Evolutionary conservation across 208 protist genomes (phyloP).

Genomic region (Leishmania major): DNA sequence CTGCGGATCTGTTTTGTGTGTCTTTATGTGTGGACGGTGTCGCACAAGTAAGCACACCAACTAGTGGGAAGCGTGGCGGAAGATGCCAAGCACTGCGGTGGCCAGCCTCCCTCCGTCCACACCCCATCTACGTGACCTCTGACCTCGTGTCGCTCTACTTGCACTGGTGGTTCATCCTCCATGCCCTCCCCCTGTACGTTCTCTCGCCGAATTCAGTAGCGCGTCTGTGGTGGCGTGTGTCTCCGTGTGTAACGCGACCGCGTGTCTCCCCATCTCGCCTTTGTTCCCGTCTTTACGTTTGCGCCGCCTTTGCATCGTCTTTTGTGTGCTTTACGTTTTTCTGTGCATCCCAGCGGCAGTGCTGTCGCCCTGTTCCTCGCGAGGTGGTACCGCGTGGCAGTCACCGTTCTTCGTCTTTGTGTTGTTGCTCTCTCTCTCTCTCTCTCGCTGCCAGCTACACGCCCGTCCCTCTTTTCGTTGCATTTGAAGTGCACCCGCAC

Average conservation of each 20-base stretch:
- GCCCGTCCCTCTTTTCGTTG: neutral
- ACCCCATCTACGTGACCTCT: neutral
- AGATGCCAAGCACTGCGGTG: constrained; percentile 2
- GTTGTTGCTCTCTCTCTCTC: neutral
- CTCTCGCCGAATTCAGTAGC: neutral
- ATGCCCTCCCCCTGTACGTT: neutral
- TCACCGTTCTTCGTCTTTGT: neutral
- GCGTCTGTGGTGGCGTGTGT: neutral
- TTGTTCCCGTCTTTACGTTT: neutral
- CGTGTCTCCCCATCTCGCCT: too few relatives aligned
- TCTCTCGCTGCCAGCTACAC: neutral
- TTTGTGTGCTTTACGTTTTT: neutral
- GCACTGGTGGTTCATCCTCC: neutral
- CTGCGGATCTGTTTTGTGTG: neutral
- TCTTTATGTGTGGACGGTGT: neutral
- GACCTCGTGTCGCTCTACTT: neutral
- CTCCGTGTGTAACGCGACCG: neutral
- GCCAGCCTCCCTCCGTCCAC: neutral
- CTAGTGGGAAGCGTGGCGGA: too few relatives aligned
- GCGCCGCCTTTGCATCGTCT: neutral
- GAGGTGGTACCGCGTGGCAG: neutral
- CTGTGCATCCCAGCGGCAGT: neutral
- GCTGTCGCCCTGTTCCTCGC: neutral
- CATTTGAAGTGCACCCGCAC: neutral
- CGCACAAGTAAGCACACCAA: neutral